Conservation (phyloP, 2,329 filamentous ascomycete genomes). For the Chaetomium globosum region DNA sequence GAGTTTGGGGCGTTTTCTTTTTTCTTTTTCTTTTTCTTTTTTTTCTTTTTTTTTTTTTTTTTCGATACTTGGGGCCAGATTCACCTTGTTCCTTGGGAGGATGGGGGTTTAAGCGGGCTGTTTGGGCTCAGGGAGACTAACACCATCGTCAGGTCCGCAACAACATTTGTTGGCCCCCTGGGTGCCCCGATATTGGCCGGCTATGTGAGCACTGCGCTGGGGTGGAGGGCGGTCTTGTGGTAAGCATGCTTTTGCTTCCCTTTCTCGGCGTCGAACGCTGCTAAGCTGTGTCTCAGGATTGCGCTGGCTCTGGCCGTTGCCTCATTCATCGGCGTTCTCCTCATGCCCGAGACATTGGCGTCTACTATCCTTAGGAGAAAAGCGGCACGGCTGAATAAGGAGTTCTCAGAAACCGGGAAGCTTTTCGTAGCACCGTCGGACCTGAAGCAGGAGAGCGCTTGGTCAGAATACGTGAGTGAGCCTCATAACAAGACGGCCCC, state of each 20-base stretch:
- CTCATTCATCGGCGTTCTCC: constrained; percentile 26
- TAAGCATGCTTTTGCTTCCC: constrained; percentile 11
- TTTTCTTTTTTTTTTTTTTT: too few relatives aligned
- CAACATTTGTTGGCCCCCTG: constrained; percentile 37
- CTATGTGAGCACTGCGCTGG: constrained; percentile 30
- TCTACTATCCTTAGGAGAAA: constrained; percentile 34
- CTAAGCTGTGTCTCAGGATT: constrained; percentile 26
- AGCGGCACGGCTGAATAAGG: constrained; percentile 36
- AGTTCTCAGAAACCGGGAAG: constrained; percentile 21
- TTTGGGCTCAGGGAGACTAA: not conserved
- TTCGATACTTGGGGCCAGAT: too few relatives aligned
- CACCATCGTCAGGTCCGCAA: constrained; percentile 23
- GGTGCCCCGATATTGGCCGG: constrained; percentile 36
- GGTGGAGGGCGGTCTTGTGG: constrained; percentile 39
- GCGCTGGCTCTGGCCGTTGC: constrained; percentile 32
- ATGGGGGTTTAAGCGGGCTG: too few relatives aligned
- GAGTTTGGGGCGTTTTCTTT: not conserved
- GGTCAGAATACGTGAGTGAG: constrained; percentile 32
- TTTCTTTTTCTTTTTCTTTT: not conserved
- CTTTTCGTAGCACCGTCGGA: constrained; percentile 35
- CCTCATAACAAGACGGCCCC: not conserved
- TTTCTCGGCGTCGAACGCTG: not conserved
- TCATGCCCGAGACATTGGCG: constrained; percentile 38
- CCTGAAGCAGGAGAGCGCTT: constrained; percentile 28
- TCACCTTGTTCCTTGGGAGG: too few relatives aligned